Evolutionary conservation across 768 basidiomycete genomes (phyloP).

Genomic region (Albatrellus ellisii): DNA sequence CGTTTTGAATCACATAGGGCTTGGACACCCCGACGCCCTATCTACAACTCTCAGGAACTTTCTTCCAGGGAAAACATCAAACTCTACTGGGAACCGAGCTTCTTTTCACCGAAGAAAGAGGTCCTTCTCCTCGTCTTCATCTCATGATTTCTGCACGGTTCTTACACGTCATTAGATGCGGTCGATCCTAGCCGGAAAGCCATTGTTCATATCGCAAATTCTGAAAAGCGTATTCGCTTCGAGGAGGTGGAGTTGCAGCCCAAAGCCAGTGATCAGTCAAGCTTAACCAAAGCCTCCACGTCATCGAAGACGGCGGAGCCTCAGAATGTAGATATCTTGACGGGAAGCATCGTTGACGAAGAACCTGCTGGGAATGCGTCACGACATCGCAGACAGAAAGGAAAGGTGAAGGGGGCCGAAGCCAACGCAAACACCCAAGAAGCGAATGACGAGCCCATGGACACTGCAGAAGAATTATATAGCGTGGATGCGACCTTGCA

Average conservation of each 20-base stretch:
- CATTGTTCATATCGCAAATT: slow-evolving; percentile 43
- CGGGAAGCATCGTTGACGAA: too few species aligned
- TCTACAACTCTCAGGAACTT: slow-evolving; percentile 62
- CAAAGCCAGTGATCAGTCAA: slow-evolving; percentile 17
- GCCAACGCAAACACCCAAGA: too few species aligned
- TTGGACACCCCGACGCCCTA: slow-evolving; percentile 68
- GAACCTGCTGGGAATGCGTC: too few species aligned
- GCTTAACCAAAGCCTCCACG: background rate
- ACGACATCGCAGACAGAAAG: background rate
- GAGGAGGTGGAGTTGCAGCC: slow-evolving; percentile 49
- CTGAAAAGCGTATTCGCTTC: slow-evolving; percentile 61
- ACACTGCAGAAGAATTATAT: background rate
- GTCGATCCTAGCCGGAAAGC: slow-evolving; percentile 35
- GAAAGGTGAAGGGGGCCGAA: background rate
- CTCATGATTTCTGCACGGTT: background rate
- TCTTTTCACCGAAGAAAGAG: slow-evolving; percentile 58
- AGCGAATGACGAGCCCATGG: background rate
- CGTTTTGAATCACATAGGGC: slow-evolving; percentile 29
- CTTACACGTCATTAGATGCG: slow-evolving; percentile 22
- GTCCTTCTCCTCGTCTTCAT: slow-evolving; percentile 18
- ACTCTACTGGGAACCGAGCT: slow-evolving; percentile 63
- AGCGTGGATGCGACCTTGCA: too few species aligned
- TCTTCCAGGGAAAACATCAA: slow-evolving; percentile 60
- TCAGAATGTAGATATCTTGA: background rate
- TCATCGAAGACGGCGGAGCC: too few species aligned